Evolutionary conservation across 495 filamentous ascomycete genomes (phyloP).

Genomic region (Penicillium silybi): DNA sequence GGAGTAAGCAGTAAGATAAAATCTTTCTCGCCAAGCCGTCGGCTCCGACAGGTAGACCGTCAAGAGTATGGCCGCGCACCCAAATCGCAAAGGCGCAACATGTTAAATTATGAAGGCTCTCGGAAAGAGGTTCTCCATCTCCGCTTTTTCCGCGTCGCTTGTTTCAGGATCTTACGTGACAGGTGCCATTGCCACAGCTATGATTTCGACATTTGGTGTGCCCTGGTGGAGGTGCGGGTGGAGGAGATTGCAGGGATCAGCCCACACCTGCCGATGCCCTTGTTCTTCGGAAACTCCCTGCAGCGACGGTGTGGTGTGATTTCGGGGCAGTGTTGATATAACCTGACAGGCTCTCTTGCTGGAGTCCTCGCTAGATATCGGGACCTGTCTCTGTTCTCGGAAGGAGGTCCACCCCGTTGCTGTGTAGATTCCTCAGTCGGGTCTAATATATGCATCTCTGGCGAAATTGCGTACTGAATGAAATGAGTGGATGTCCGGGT

Average conservation of each 20-base stretch:
- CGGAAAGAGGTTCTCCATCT: neutral
- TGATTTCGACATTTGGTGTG: neutral
- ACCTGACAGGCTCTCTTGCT: neutral
- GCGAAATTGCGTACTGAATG: neutral
- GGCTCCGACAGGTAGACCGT: constrained; percentile 11
- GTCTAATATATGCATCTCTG: constrained; percentile 1
- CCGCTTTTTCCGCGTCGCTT: constrained; percentile 9
- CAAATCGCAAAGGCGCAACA: constrained; percentile 5
- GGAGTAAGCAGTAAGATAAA: neutral
- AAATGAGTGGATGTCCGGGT: neutral
- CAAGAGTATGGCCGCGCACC: neutral
- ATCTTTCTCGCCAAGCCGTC: constrained; percentile 7
- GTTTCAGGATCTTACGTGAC: constrained; percentile 3
- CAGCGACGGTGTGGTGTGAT: constrained; percentile 12
- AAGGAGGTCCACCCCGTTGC: constrained; percentile 4
- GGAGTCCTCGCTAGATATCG: constrained; percentile 3
- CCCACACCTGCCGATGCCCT: constrained; percentile 12
- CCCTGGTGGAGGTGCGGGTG: constrained; percentile 1
- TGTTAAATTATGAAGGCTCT: neutral
- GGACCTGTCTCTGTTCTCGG: constrained; percentile 7
- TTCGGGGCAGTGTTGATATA: neutral
- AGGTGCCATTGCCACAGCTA: neutral
- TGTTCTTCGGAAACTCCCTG: constrained; percentile 4
- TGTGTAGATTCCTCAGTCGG: constrained; percentile 2
- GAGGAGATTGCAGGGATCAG: constrained; percentile 28